These are phyloP conservation scores for Aspergillus costaricaensis DNA, from an alignment of 2,329 filamentous ascomycete genomes.

Conservation along the genomic window DNA sequence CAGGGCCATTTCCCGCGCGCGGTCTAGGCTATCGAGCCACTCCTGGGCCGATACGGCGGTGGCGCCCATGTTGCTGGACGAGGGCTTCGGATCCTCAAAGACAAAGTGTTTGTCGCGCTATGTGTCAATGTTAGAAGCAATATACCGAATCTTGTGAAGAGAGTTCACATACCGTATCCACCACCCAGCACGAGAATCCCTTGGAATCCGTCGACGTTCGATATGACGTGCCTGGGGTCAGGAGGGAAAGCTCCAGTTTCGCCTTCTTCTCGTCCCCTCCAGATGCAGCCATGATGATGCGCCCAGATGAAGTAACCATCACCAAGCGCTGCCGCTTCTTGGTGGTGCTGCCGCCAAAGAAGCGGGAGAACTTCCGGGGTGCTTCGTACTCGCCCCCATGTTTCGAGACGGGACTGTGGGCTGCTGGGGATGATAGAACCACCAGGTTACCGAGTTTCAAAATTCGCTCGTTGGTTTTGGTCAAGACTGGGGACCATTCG, in stretches of 20 bases:
- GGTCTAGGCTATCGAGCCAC: constrained; percentile 87
- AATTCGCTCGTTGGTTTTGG: constrained; percentile 87
- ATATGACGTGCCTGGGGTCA: constrained; percentile 74
- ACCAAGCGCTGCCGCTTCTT: constrained; percentile 94
- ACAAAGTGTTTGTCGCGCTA: constrained; percentile 87
- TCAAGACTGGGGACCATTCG: constrained; percentile 96
- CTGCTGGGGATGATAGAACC: constrained; percentile 76
- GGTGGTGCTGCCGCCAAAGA: constrained; percentile 86
- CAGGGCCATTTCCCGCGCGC: constrained; percentile 79
- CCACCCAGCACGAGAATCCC: constrained; percentile 81
- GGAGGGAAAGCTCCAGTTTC: constrained; percentile 86
- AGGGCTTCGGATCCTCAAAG: constrained; percentile 88
- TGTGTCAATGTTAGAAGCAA: constrained; percentile 31
- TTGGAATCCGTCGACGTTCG: constrained; percentile 81
- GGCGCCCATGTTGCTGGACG: constrained; percentile 62
- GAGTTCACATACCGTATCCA: constrained; percentile 77
- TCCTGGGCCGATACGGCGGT: constrained; percentile 75
- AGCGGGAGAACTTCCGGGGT: constrained; percentile 83
- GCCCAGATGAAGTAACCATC: constrained; percentile 88
- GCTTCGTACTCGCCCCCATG: constrained; percentile 68
- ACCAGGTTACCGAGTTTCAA: constrained; percentile 89
- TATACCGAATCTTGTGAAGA: constrained; percentile 13
- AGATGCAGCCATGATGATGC: constrained; percentile 84
- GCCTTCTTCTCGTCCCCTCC: constrained; percentile 95
- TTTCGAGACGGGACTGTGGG: constrained; percentile 72